Base-by-base conservation (phyloP, 495 filamentous ascomycete genomes). In the Xeromyces bisporus region DNA sequence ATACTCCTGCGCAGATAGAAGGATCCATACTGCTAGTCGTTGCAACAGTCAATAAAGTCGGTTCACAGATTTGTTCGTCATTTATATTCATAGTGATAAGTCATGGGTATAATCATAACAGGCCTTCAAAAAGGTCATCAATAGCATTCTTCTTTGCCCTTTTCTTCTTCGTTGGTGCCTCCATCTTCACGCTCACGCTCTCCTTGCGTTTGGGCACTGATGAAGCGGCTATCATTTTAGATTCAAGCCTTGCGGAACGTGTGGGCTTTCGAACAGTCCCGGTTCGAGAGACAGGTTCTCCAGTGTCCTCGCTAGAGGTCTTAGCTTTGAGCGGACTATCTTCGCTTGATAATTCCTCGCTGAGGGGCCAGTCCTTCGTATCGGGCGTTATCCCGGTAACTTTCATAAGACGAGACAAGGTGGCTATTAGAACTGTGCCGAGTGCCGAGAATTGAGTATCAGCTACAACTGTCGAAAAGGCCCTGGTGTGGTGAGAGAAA, bases 391-490 rank as follows among this genome's bases (percentile, higher is more conserved):
- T 44, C 0, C 51, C 51, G 26, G 71, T 51, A 7, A 60, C 51
- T 32, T 49, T 58, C 36, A 63, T 50, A 26, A 80, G 50, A 36
- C 73, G 67, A 15, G 75, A 75, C 27, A 86, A 50, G 9, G 64
- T 53, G 11, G 67, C 73, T n/a, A 85, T 29, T 4, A 91, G 60
- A 26, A 80, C 66, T 10, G 83, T 55, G n/a, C 82, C 82, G n/a
- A 89, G 62, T 1, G 77, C 56, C n/a, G 79, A 69, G 46, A 79
- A 84, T 37, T 80, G 77, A 23, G 59, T 67, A 51, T 84, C 78
- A 6, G 71, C 71, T 3, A 79, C 53, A 9, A 87, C 55, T 15
- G 73, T 73, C 6, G 69, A 71, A 45, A 91, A 87, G 0, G 76
- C 71, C 10, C 67, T 73, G 20, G 9, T 9, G 20, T n/a, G n/a